Conservation (phyloP, 495 filamentous ascomycete species). For the Pyrenopolyporus hunteri region DNA sequence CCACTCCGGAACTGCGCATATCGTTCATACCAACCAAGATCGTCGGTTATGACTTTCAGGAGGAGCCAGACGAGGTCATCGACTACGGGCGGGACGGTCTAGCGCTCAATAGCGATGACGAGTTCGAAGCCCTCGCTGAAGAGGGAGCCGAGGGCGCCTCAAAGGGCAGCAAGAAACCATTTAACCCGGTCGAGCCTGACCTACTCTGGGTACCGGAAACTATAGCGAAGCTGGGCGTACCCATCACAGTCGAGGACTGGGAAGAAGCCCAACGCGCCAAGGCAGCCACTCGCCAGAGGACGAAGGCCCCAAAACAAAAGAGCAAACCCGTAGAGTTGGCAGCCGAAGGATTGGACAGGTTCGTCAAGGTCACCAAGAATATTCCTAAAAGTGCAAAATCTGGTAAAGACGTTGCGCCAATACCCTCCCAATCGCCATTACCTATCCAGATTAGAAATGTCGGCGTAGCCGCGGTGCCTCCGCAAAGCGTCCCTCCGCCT, state of each 20-base stretch:
- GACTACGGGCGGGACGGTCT: slow-evolving; percentile 56
- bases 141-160: slow-evolving; percentile 42
- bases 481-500: slow-evolving; percentile 2
- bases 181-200: slow-evolving; percentile 72
- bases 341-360: slow-evolving; percentile 44
- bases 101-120: slow-evolving; percentile 60
- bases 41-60: slow-evolving; percentile 74
- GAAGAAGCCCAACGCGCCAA: slow-evolving; percentile 66
- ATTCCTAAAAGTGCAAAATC: slow-evolving; percentile 2
- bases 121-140: slow-evolving; percentile 60
- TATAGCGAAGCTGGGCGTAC: slow-evolving; percentile 71
- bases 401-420: slow-evolving; percentile 2
- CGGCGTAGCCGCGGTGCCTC: background rate
- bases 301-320: slow-evolving; percentile 40
- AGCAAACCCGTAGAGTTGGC: slow-evolving; percentile 39
- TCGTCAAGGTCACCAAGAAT: slow-evolving; percentile 48
- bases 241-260: slow-evolving; percentile 77
- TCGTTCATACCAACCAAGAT: slow-evolving; percentile 77
- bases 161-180: slow-evolving; percentile 56
- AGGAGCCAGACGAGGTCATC: slow-evolving; percentile 66
- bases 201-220: slow-evolving; percentile 77
- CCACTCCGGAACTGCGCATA: slow-evolving; percentile 74
- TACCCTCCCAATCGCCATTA: background rate
- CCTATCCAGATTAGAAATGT: slow-evolving; percentile 1
- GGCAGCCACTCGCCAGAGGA: slow-evolving; percentile 32